Base-by-base conservation (phyloP, 1,139 yeast genomes). In the Casaregolazyma lundiana region DNA sequence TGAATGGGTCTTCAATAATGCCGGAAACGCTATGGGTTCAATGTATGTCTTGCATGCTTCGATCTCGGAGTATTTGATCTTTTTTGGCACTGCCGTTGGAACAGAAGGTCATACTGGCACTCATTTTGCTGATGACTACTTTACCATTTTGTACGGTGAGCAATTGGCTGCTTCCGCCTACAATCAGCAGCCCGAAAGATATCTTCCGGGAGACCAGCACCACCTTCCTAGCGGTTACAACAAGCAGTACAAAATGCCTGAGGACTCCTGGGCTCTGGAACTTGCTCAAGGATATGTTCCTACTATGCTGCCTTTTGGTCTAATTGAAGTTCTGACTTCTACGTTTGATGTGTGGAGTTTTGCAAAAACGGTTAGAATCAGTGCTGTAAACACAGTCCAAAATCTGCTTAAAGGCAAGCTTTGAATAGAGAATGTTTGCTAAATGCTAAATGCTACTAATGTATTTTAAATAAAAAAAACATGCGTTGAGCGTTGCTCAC, bases 221-320 rank as follows among this genome's bases (percentile, higher is more conserved):
- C 94, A 84, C 63, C 72, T 92, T 62, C 65, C 59, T 30, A 83
- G 79, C 63, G 96, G 97, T 30, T 56, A 67, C 40, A 78, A 79
- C 55, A 88, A 85, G 68, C 98, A 94, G 67, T 92, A 94, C 65
- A 59, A 80, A 30, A 87, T 92, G 95, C 84, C 87, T 1, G 66
- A 77, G 36, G 59, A 50, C 46, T 73, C 87, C 0, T 90, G 81
- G 68, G 97, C 98, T 5, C 72, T 92, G 58, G 98, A 92, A 65
- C 76, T 92, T 61, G 98, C 98, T 6, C 98, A 92, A 71, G 98
- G 98, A 49, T 92, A 96, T 95, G 87, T 92, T 56, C 98, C 98
- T 30, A 83, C 94, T 45, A 92, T 92, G 98, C 75, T 94, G 54
- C 97, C 97, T 17, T 94, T 92, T 64, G 98, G 98, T 0, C 80